phyloP scores from a whole-genome alignment of 2,329 filamentous ascomycete species.

The Biscogniauxia marginata region DNA sequence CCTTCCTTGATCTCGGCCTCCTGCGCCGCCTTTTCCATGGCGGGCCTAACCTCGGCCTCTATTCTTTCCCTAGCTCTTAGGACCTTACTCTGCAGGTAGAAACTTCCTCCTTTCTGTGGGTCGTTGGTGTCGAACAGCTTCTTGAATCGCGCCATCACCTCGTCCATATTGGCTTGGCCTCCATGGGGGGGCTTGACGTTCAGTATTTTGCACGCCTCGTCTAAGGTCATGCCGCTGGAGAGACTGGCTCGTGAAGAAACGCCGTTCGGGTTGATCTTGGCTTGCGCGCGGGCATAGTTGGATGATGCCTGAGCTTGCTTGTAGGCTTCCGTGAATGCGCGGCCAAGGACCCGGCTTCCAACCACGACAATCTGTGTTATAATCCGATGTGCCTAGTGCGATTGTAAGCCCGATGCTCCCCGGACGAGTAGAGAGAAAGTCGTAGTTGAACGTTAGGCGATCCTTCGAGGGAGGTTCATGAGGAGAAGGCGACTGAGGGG shows the following conservation, averaged over 20 bases:
- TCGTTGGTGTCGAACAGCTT: conserved; percentile 92
- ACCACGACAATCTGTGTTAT: conserved; percentile 91
- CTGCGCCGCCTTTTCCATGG: conserved; percentile 66
- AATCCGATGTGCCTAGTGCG: conserved; percentile 79
- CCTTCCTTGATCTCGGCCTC: conserved; percentile 81
- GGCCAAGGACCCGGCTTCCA: conserved; percentile 86
- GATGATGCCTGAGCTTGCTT: conserved; percentile 89
- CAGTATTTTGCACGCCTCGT: conserved; percentile 95
- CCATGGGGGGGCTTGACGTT: conserved; percentile 87
- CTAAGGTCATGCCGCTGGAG: conserved; percentile 78
- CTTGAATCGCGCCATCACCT: conserved; percentile 87
- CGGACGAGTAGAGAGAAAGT: too few relatives aligned
- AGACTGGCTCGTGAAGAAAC: conserved; percentile 39
- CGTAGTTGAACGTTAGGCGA: too few relatives aligned
- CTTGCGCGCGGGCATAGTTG: conserved; percentile 73
- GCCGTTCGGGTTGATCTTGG: conserved; percentile 52
- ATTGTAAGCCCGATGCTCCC: too few relatives aligned
- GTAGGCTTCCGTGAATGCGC: conserved; percentile 91
- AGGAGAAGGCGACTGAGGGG: neutral
- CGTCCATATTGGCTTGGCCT: conserved; percentile 74
- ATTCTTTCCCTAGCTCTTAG: conserved; percentile 87
- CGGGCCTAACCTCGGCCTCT: conserved; percentile 78
- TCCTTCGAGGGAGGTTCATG: too few relatives aligned
- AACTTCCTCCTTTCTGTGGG: conserved; percentile 91
- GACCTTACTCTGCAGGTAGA: conserved; percentile 98